Evolutionary conservation across 352 stramenopile species (phyloP).

Genomic region (Globisporangium yorkense): DNA sequence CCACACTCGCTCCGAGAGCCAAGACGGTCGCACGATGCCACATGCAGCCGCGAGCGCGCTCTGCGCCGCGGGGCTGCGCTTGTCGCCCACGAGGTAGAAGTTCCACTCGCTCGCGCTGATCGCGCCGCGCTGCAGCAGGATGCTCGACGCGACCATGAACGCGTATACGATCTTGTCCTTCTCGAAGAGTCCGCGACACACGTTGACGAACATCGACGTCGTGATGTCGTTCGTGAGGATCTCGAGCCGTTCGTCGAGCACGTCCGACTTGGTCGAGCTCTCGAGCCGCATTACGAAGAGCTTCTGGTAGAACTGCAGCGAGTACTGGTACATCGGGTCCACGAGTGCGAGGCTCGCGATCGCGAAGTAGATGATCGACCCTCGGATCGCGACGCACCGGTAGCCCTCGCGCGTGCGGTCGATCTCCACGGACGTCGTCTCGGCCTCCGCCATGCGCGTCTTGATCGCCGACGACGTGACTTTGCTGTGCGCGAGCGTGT

Average conservation of each 20-base stretch:
- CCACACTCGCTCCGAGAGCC: conserved; percentile 79
- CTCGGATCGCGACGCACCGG: conserved; percentile 84
- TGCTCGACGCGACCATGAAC: conserved; percentile 90
- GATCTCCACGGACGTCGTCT: conserved; percentile 89
- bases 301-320: conserved; percentile 92
- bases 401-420: conserved; percentile 90
- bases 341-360: conserved; percentile 90
- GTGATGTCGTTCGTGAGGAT: conserved; percentile 92
- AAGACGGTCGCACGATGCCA: conserved; percentile 37
- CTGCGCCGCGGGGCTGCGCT: conserved; percentile 52
- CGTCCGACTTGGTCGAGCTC: conserved; percentile 73
- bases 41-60: conserved; percentile 24
- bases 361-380: conserved; percentile 93
- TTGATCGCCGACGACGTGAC: conserved; percentile 88
- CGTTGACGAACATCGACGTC: conserved; percentile 91
- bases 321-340: conserved; percentile 95
- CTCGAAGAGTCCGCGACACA: conserved; percentile 93
- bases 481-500: conserved; percentile 88
- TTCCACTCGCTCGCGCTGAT: conserved; percentile 81
- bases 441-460: conserved; percentile 84
- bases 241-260: conserved; percentile 72
- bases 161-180: conserved; percentile 95
- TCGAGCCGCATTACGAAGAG: conserved; percentile 89
- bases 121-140: conserved; percentile 66
- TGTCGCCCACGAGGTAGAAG: conserved; percentile 88